phyloP scores from a whole-genome alignment of 1,284 basidiomycete genomes.

The Stygiomarasmius scandens region DNA sequence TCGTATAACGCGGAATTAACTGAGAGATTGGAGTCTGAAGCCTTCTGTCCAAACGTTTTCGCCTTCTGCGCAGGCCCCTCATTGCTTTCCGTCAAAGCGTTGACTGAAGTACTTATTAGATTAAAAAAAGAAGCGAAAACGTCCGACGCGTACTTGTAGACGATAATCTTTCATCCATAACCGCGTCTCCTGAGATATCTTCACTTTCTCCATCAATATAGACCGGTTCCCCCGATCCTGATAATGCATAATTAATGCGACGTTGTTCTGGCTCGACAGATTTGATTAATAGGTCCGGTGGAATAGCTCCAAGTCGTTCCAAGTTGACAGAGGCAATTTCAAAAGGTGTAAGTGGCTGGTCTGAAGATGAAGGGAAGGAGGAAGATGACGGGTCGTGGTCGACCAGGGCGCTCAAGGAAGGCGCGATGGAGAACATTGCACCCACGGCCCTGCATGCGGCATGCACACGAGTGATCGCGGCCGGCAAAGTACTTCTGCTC shows the following conservation, averaged over 20 bases:
- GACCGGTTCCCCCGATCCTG: neutral
- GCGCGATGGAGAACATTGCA: constrained; percentile 4
- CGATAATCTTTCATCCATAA: too few species aligned
- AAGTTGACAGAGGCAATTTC: neutral
- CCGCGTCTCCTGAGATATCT: too few species aligned
- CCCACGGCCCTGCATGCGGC: too few species aligned
- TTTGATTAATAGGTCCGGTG: constrained; percentile 5
- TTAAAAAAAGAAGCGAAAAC: too few species aligned
- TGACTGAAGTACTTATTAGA: too few species aligned
- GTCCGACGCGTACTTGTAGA: too few species aligned
- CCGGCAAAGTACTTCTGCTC: too few species aligned
- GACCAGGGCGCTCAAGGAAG: constrained; percentile 3
- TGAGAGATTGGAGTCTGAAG: neutral
- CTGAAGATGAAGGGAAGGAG: neutral
- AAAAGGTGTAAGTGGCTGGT: neutral
- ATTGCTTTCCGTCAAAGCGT: too few species aligned
- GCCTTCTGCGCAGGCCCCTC: too few species aligned
- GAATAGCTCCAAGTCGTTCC: constrained; percentile 5
- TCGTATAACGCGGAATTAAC: neutral
- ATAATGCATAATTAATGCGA: neutral
- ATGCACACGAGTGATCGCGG: too few species aligned
- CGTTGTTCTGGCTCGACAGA: neutral
- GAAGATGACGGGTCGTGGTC: neutral
- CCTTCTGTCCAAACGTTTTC: too few species aligned
- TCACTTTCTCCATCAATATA: neutral